Conservation (phyloP, 2,329 filamentous ascomycete species). For the Cercospora zeae-maydis region DNA sequence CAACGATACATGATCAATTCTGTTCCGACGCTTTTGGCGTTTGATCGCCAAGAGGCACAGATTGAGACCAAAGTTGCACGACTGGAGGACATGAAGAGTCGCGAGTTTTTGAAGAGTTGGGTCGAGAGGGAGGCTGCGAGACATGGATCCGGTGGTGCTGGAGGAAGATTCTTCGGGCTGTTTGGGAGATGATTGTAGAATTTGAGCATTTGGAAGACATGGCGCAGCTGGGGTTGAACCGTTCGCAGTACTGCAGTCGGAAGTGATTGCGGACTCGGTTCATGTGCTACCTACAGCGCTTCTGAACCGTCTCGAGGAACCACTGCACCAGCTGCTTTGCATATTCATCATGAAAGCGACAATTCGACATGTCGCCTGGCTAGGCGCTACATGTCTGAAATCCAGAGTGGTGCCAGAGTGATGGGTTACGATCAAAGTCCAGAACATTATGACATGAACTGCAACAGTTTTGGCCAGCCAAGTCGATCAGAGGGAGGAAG, state of each 20-base stretch:
- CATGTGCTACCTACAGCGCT: not conserved
- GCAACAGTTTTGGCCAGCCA: too few relatives aligned
- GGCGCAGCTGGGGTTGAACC: not conserved
- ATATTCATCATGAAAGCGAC: too few relatives aligned
- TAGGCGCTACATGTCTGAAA: too few relatives aligned
- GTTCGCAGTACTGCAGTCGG: not conserved
- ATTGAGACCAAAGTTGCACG: constrained; percentile 45
- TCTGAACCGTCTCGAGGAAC: too few relatives aligned
- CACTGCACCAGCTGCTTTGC: too few relatives aligned
- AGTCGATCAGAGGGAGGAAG: too few relatives aligned
- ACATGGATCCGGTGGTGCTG: constrained; percentile 45
- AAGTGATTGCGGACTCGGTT: not conserved
- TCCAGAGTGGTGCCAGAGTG: too few relatives aligned
- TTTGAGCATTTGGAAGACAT: not conserved
- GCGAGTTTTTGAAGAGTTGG: constrained; percentile 46
- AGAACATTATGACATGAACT: too few relatives aligned
- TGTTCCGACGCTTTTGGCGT: constrained; percentile 50
- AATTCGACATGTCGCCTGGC: too few relatives aligned
- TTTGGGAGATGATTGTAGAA: constrained; percentile 26
- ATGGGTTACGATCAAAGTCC: too few relatives aligned
- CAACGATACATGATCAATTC: constrained; percentile 46
- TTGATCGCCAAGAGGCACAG: constrained; percentile 50
- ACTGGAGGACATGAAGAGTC: constrained; percentile 46
- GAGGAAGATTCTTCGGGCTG: constrained; percentile 40
- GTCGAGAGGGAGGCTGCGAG: constrained; percentile 47